phyloP scores from a whole-genome alignment of 2,329 filamentous ascomycete genomes.

The Cytospora piceae region DNA sequence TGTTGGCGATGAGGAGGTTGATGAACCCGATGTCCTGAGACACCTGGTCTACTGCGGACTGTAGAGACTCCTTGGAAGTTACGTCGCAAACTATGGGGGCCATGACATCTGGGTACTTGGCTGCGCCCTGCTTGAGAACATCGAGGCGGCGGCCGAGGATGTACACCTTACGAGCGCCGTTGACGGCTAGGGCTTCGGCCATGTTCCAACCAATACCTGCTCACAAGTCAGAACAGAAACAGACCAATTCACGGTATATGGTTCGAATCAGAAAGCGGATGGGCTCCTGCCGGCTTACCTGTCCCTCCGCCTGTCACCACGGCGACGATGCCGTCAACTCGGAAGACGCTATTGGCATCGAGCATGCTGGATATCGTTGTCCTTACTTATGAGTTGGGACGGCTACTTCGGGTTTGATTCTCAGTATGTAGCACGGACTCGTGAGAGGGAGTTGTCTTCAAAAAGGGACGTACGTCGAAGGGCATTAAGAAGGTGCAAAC shows the following conservation, averaged over 20 bases:
- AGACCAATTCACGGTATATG: not conserved
- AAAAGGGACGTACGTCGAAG: not conserved
- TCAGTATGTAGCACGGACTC: not conserved
- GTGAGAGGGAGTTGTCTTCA: no score
- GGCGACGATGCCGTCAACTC: conserved; percentile 54
- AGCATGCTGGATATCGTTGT: conserved; percentile 24
- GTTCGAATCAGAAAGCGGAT: not conserved
- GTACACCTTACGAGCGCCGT: conserved; percentile 56
- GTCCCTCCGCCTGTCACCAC: conserved; percentile 60
- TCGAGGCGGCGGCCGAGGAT: conserved; percentile 54
- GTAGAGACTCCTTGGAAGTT: conserved; percentile 52
- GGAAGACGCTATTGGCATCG: conserved; percentile 45
- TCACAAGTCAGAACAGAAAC: not conserved
- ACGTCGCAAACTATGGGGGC: conserved; percentile 47
- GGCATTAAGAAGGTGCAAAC: no score
- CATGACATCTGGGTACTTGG: conserved; percentile 35
- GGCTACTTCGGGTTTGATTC: not conserved
- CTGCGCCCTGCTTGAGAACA: conserved; percentile 47
- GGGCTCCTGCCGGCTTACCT: conserved; percentile 39
- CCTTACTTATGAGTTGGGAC: not conserved
- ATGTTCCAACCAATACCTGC: conserved; percentile 56
- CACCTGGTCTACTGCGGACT: conserved; percentile 61
- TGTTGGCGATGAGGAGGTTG: conserved; percentile 66
- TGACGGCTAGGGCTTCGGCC: conserved; percentile 51
- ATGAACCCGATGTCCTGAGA: conserved; percentile 60